Conservation (phyloP, 768 basidiomycete genomes). For the Suillus hirtellus region DNA sequence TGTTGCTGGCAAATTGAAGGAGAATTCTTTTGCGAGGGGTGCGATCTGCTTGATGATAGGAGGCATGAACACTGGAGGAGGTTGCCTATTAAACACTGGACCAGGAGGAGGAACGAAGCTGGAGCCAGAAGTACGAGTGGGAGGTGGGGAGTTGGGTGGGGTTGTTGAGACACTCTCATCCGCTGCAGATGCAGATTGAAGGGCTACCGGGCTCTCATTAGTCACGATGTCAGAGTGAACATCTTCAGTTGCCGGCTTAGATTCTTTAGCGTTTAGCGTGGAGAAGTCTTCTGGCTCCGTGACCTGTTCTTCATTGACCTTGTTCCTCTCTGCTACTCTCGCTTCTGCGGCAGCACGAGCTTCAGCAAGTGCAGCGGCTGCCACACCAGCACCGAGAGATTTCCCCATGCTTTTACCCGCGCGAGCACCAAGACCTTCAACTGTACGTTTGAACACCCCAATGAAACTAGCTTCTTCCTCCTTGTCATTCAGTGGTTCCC, state of each 20-base stretch:
- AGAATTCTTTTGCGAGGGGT: conserved; percentile 28
- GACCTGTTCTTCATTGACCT: conserved; percentile 37
- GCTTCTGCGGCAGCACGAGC: conserved; percentile 67
- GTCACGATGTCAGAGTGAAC: conserved; percentile 53
- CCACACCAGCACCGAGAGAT: conserved; percentile 59
- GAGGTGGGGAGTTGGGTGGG: conserved; percentile 57
- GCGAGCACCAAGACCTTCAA: conserved; percentile 64
- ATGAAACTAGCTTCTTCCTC: conserved; percentile 52
- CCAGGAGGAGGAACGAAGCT: conserved; percentile 37
- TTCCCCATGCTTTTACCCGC: conserved; percentile 59
- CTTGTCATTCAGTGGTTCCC: conserved; percentile 13
- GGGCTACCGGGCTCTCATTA: conserved; percentile 32
- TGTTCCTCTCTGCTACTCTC: conserved; percentile 63
- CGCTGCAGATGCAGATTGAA: conserved; percentile 17
- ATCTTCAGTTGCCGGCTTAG: conserved; percentile 11
- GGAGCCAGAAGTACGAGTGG: conserved; percentile 19
- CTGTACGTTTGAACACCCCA: conserved; percentile 67
- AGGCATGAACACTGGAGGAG: conserved; percentile 30
- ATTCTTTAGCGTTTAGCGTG: conserved; percentile 10
- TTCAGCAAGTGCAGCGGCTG: conserved; percentile 61
- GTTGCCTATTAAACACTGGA: conserved; percentile 62
- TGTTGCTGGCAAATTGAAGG: conserved; percentile 37
- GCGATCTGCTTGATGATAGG: conserved; percentile 22
- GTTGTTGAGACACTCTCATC: conserved; percentile 52
- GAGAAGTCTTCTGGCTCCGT: conserved; percentile 28